Conservation (phyloP, 2,329 filamentous ascomycete species). For the Plectosphaerella plurivora region DNA sequence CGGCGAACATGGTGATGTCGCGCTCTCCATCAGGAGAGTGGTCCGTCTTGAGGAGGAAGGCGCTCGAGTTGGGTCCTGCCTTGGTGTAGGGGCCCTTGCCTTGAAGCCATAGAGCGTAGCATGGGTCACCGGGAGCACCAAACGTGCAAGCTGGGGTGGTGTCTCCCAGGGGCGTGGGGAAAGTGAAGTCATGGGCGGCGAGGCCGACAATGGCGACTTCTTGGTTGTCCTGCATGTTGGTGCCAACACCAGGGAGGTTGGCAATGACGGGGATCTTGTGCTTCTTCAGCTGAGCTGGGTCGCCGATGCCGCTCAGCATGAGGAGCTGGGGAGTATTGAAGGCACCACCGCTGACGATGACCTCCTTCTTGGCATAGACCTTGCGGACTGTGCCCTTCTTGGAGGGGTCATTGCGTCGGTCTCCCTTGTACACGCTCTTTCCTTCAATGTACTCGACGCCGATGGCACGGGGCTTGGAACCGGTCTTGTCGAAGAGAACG, state of each 20-base stretch:
- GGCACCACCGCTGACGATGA: constrained; percentile 44
- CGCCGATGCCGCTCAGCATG: constrained; percentile 45
- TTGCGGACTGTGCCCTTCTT: constrained; percentile 12
- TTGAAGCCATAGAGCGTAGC: constrained; percentile 26
- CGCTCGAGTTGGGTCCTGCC: constrained; percentile 2
- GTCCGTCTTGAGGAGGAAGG: background rate
- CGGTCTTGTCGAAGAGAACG: constrained; percentile 28
- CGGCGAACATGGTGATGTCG: constrained; percentile 52
- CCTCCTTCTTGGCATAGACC: constrained; percentile 31
- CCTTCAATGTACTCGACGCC: constrained; percentile 29
- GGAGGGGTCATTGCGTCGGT: constrained; percentile 13
- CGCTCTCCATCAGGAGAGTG: constrained; percentile 32
- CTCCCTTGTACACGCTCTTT: constrained; percentile 32
- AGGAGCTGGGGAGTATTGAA: constrained; percentile 49
- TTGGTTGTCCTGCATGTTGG: constrained; percentile 43
- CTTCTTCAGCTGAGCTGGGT: constrained; percentile 31
- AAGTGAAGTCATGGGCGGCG: constrained; percentile 18
- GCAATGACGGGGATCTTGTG: constrained; percentile 39
- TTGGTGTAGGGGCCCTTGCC: constrained; percentile 23
- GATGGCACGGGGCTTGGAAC: constrained; percentile 20
- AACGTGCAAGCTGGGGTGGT: constrained; percentile 20
- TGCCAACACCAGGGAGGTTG: constrained; percentile 44
- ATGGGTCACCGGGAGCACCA: constrained; percentile 26
- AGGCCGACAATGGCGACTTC: constrained; percentile 18
- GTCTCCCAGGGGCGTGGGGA: constrained; percentile 6